phyloP scores from a whole-genome alignment of 257 asterid genomes.

The Rehmannia glutinosa region DNA sequence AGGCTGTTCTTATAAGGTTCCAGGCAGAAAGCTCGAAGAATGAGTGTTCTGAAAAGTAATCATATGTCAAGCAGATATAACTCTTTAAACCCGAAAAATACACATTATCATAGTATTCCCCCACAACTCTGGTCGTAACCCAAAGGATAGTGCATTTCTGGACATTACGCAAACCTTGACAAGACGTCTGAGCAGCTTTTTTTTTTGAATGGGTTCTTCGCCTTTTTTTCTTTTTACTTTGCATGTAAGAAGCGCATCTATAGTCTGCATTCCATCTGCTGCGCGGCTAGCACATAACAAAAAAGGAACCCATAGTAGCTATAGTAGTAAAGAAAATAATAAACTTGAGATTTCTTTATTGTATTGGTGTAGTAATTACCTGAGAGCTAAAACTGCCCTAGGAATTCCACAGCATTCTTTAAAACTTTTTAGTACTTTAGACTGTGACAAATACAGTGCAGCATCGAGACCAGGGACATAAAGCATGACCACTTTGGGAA shows the following conservation, averaged over 20 bases:
- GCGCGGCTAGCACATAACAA: conserved; percentile 60
- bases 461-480: conserved; percentile 97
- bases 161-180: conserved; percentile 42
- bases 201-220: conserved; percentile 41
- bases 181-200: conserved; percentile 39
- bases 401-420: conserved; percentile 83
- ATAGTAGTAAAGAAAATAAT: background rate
- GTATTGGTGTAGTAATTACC: conserved; percentile 23
- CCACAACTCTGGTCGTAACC: background rate
- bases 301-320: conserved; percentile 8
- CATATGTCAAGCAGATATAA: no score
- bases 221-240: conserved; percentile 83
- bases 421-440: conserved; percentile 62
- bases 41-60: no score
- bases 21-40: no score
- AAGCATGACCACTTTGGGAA: conserved; percentile 87
- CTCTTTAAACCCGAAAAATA: no score
- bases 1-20: no score
- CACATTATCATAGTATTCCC: background rate
- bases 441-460: conserved; percentile 80
- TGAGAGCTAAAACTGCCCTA: conserved; percentile 83
- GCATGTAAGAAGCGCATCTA: conserved; percentile 90
- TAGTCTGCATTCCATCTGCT: conserved; percentile 89
- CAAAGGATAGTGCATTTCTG: background rate
- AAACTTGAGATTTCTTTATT: background rate